A percentile compares a stretch with the other conserved stretches of the same genome.
Conservation (phyloP, 441 rosid species). For the Gossypium lobatum region DNA sequence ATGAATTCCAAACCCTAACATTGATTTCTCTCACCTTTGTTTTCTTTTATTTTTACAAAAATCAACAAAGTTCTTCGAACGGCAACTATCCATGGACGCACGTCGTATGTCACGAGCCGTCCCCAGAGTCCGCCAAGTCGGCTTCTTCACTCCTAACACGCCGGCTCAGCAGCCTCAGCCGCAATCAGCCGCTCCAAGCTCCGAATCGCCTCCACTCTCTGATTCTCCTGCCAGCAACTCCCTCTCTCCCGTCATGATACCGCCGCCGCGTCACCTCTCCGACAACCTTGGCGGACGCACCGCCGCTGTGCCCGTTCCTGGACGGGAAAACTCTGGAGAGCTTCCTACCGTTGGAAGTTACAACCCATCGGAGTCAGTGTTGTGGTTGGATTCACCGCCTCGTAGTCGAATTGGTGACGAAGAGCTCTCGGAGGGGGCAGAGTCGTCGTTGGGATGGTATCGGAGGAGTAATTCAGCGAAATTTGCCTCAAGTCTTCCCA, state of each 20-base stretch:
- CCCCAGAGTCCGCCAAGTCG: constrained; percentile 64
- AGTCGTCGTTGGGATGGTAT: constrained; percentile 41
- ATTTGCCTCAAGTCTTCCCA: constrained; percentile 62
- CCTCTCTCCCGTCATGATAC: constrained; percentile 74
- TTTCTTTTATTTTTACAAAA: not conserved
- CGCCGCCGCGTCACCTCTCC: constrained; percentile 73
- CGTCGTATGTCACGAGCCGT: constrained; percentile 42
- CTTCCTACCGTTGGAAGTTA: constrained; percentile 65
- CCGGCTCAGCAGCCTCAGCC: constrained; percentile 29
- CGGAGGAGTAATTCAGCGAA: constrained; percentile 59
- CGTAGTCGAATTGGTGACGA: constrained; percentile 41
- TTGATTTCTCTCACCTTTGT: not conserved
- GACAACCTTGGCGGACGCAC: constrained; percentile 56
- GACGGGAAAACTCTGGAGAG: constrained; percentile 27
- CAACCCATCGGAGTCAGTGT: constrained; percentile 58
- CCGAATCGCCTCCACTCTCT: constrained; percentile 37
- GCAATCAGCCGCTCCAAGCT: constrained; percentile 35
- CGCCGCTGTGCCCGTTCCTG: constrained; percentile 70
- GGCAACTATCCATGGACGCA: constrained; percentile 33
- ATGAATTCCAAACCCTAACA: constrained; percentile 6
- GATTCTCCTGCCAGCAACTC: constrained; percentile 50
- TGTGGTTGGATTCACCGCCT: constrained; percentile 44
- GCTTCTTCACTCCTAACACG: constrained; percentile 51
- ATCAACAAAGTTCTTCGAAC: not conserved
- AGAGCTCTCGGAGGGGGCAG: constrained; percentile 51